Base-by-base conservation (phyloP, 164 flowering plant genomes). In the Sextonia rubra region DNA sequence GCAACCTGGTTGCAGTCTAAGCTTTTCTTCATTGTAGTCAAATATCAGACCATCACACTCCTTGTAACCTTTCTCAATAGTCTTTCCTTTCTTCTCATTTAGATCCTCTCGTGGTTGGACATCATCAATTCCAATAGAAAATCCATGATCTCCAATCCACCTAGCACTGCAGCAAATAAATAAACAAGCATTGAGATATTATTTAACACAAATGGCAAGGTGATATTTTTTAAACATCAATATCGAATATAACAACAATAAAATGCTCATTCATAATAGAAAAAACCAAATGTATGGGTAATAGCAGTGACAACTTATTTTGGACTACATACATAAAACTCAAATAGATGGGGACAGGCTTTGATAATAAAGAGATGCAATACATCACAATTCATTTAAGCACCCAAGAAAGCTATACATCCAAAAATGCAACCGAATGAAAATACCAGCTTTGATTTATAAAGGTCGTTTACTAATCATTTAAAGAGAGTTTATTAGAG, bases 131-230 rank as follows among this genome's bases (percentile, higher is more conserved):
- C 99, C 99, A 81, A 96, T 96, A 17, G 98, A 89, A 77, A 96
- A 93, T 65, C 98, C 99, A 82, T 96, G 99, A 83, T 93, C 93
- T 64, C 98, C 99, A 68, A 96, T 93, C 99, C 98, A 93, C 52
- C 98, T 89, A 61, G 99, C 99, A 86, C 98, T 96, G 87, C 69
- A 79, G 4, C 37, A 77, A 65, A 55, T 49, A 78, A 66, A 26
- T 25, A 29, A 25, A 55, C 55, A 22, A 22, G 64, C 23, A 61
- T 12, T 22, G 25, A 61, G 15, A 61, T 20, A 52, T 52, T 20
- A 52, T 15, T 15, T 18, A 52, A 52, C 58, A 11, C 44, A 37
- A 37, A 37, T 37, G 11, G 44, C 11, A 37, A 37, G 22, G 18
- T 5, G 5, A 37, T 37, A 37, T 9, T 37, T 37, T 18, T n/a